These are phyloP conservation scores for Hyaloscypha variabilis DNA, from an alignment of 495 filamentous ascomycete species.

Conservation along the genomic window DNA sequence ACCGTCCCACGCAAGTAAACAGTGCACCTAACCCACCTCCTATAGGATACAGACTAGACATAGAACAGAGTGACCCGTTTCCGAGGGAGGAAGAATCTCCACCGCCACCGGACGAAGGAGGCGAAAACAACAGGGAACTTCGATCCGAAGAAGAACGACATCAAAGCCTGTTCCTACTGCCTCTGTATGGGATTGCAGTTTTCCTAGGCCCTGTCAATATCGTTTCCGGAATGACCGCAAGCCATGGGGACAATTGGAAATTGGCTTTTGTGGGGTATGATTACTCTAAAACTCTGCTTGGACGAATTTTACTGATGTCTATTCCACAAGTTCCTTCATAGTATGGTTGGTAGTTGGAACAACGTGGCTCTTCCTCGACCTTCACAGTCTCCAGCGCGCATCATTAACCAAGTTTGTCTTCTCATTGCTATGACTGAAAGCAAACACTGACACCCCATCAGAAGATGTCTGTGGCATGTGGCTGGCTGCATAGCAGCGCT, in stretches of 20 bases:
- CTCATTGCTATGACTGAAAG: not conserved
- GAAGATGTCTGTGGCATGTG: constrained; percentile 3
- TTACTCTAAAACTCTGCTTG: not conserved
- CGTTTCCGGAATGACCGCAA: constrained; percentile 8
- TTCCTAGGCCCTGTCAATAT: constrained; percentile 2
- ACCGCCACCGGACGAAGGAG: not conserved
- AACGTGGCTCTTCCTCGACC: not conserved
- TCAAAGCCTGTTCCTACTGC: not conserved
- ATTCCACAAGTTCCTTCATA: not conserved
- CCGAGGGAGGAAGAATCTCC: not conserved
- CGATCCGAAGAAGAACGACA: not conserved
- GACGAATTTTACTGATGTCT: not conserved
- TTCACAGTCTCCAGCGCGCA: not conserved
- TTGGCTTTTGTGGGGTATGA: not conserved
- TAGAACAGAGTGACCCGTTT: not conserved
- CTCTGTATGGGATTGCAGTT: not conserved
- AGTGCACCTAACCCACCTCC: not conserved
- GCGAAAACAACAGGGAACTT: not conserved
- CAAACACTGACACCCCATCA: not conserved
- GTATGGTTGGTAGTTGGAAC: not conserved
- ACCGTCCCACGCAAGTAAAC: not conserved
- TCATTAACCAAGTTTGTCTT: not conserved
- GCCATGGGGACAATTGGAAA: constrained; percentile 8
- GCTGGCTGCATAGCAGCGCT: not conserved
- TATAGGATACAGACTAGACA: not conserved